phyloP scores from a whole-genome alignment of 163 green algal genomes.

The Smithsoniella earleae region DNA sequence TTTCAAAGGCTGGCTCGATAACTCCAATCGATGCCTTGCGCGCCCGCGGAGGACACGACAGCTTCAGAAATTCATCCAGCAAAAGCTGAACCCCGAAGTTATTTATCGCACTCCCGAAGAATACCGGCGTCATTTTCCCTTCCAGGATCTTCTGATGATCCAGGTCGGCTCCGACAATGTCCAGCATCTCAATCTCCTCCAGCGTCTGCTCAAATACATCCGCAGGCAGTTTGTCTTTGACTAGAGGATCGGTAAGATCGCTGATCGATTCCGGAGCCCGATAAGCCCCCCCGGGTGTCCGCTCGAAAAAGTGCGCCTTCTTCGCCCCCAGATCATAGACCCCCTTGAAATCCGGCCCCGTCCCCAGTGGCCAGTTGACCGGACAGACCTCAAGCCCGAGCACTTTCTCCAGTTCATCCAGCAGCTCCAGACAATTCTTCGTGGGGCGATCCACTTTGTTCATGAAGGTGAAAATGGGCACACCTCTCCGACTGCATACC shows the following conservation, averaged over 20 bases:
- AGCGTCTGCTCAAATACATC: too few species aligned
- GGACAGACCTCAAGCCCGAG: conserved; percentile 60
- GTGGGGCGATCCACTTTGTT: conserved; percentile 69
- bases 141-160: conserved; percentile 51
- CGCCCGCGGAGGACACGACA: too few species aligned
- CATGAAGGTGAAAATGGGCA: conserved; percentile 59
- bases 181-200: conserved; percentile 68
- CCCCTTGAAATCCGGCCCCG: conserved; percentile 54
- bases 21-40: too few species aligned
- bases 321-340: conserved; percentile 56
- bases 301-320: too few species aligned
- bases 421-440: conserved; percentile 64
- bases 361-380: conserved; percentile 70
- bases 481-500: conserved; percentile 45
- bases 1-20: too few species aligned
- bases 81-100: conserved; percentile 78
- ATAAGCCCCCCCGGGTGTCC: too few species aligned
- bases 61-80: too few species aligned
- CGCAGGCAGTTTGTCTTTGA: too few species aligned
- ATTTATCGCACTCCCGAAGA: conserved; percentile 66
- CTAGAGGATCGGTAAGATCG: too few species aligned
- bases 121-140: conserved; percentile 58
- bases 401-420: conserved; percentile 73
- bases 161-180: conserved; percentile 54
- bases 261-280: too few species aligned